These are phyloP conservation scores for Nymphaea thermarum DNA, from an alignment of 164 flowering plant species.

Conservation along the genomic window DNA sequence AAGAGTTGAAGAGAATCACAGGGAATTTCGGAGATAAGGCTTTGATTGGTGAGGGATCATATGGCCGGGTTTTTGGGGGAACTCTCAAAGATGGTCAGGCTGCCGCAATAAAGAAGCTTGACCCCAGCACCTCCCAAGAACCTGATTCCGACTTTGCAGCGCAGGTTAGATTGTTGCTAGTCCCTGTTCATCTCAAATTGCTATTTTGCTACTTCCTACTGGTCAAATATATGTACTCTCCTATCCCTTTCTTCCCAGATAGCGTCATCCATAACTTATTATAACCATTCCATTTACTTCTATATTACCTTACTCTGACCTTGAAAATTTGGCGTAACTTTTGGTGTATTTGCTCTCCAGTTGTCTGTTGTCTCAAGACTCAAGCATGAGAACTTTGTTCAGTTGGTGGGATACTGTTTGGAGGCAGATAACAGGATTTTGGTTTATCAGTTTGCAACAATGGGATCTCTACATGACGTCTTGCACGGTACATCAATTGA, in stretches of 20 bases:
- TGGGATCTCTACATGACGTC: slow-evolving; percentile 14
- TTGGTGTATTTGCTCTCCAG: slow-evolving; percentile 1
- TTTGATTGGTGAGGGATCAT: slow-evolving; percentile 85
- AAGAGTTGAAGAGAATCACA: slow-evolving; percentile 48
- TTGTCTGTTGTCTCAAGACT: slow-evolving; percentile 10
- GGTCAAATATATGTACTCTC: too few relatives aligned
- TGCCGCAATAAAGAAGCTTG: slow-evolving; percentile 70
- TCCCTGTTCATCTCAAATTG: background rate
- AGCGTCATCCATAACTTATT: too few relatives aligned
- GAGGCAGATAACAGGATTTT: slow-evolving; percentile 10
- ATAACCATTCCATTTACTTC: too few relatives aligned
- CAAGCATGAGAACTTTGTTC: slow-evolving; percentile 11
- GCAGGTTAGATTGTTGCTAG: slow-evolving; percentile 29
- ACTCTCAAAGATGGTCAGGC: slow-evolving; percentile 31
- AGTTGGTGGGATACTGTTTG: slow-evolving; percentile 11
- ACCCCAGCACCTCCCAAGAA: slow-evolving; percentile 47
- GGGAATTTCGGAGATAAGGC: slow-evolving; percentile 60
- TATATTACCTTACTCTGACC: background rate
- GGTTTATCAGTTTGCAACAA: slow-evolving; percentile 12
- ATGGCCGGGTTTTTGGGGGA: slow-evolving; percentile 65
- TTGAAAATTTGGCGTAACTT: background rate
- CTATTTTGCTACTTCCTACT: too few relatives aligned
- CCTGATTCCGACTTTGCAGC: slow-evolving; percentile 60
- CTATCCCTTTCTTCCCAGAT: too few relatives aligned
- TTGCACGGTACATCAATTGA: slow-evolving; percentile 9